Conservation (phyloP, 495 filamentous ascomycete species). For the Penicillium waksmanii region DNA sequence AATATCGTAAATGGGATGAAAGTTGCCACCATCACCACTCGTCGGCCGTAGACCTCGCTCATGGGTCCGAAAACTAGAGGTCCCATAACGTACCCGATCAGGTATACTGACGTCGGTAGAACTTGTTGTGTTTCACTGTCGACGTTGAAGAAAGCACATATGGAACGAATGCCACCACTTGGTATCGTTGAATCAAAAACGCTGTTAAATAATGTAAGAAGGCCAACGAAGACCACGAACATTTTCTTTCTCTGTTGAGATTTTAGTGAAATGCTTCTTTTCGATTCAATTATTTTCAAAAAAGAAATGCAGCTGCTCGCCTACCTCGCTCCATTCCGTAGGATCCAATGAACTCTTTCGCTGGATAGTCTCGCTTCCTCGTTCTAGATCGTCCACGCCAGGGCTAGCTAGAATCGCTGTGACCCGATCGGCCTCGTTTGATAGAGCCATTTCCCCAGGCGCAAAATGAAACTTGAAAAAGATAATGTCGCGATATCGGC, state of each 20-base stretch:
- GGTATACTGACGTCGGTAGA: conserved; percentile 66
- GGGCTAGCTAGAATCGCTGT: background rate
- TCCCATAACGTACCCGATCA: conserved; percentile 56
- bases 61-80: conserved; percentile 64
- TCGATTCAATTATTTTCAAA: background rate
- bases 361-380: background rate
- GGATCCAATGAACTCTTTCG: background rate
- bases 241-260: background rate
- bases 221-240: conserved; percentile 45
- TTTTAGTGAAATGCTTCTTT: background rate
- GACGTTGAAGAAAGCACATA: conserved; percentile 19
- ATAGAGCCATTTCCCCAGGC: no score
- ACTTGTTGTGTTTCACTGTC: conserved; percentile 49
- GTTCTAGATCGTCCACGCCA: background rate
- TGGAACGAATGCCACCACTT: conserved; percentile 11
- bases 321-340: background rate
- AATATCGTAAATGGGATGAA: conserved; percentile 51
- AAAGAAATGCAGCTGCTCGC: background rate
- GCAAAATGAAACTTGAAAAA: no score
- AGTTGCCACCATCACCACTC: conserved; percentile 55
- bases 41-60: conserved; percentile 68
- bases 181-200: conserved; percentile 56
- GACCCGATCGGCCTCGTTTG: no score
- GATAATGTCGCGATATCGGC: no score
- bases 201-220: conserved; percentile 64